These are phyloP conservation scores for Leccinum cinnamomeum DNA, from an alignment of 1,284 basidiomycete species.

Conservation along the genomic window DNA sequence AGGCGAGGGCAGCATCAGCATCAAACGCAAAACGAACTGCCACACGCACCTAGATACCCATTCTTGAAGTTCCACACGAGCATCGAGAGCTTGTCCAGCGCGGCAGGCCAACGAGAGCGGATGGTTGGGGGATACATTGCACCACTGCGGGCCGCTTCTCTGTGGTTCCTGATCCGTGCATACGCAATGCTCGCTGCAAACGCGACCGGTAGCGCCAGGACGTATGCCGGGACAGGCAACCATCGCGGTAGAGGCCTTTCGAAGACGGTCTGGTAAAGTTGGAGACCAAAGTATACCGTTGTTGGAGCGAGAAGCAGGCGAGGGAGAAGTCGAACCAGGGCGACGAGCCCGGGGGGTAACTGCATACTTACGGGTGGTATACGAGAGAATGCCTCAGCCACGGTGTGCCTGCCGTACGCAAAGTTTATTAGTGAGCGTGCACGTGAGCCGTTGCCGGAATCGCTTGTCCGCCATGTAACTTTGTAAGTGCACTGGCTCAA, in stretches of 20 bases:
- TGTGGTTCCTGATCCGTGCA: constrained; percentile 22
- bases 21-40: neutral
- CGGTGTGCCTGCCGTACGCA: too few species aligned
- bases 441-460: too few species aligned
- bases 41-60: constrained; percentile 34
- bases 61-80: constrained; percentile 30
- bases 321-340: constrained; percentile 28
- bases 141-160: constrained; percentile 33
- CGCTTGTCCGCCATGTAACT: too few species aligned
- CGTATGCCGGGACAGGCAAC: constrained; percentile 18
- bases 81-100: constrained; percentile 31
- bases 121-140: constrained; percentile 35
- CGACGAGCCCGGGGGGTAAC: constrained; percentile 35
- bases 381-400: too few species aligned
- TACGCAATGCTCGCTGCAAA: constrained; percentile 26
- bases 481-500: too few species aligned
- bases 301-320: constrained; percentile 23
- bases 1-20: neutral
- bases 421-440: too few species aligned
- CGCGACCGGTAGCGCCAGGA: constrained; percentile 32
- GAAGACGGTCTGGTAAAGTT: constrained; percentile 6
- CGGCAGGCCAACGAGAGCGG: constrained; percentile 33
- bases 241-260: constrained; percentile 14
- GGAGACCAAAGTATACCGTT: constrained; percentile 15
- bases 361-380: constrained; percentile 4